These are phyloP conservation scores for Aspergillus sparsus DNA, from an alignment of 495 filamentous ascomycete genomes.

Conservation along the genomic window DNA sequence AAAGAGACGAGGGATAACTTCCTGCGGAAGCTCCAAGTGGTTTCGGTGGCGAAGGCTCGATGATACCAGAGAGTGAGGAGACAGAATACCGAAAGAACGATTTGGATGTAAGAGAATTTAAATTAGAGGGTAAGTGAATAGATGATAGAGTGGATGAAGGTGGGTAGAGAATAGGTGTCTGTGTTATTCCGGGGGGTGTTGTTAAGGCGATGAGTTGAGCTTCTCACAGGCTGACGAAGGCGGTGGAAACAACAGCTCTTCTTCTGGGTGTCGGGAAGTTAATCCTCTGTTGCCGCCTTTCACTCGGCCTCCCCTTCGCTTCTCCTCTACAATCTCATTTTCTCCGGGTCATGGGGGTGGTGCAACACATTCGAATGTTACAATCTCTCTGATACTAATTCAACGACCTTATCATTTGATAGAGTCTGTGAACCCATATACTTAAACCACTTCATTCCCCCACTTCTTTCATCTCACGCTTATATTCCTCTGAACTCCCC, in stretches of 20 bases:
- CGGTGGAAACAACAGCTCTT: constrained; percentile 23
- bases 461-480: neutral
- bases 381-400: constrained; percentile 18
- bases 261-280: constrained; percentile 5
- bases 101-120: neutral
- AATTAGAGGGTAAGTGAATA: neutral
- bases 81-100: neutral
- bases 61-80: neutral
- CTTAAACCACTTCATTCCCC: neutral
- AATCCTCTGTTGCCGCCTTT: constrained; percentile 21
- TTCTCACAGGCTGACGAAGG: constrained; percentile 26
- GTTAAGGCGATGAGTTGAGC: constrained; percentile 20
- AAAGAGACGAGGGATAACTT: constrained; percentile 35
- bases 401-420: neutral
- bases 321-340: constrained; percentile 22
- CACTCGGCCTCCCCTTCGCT: constrained; percentile 27
- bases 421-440: neutral
- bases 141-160: neutral
- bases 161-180: constrained; percentile 10
- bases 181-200: constrained; percentile 1
- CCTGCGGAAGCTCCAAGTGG: constrained; percentile 42
- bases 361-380: constrained; percentile 12
- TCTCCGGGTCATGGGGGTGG: constrained; percentile 16
- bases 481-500: neutral
- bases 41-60: constrained; percentile 3